Evolutionary conservation across 192 early-diverging fungal species (phyloP), one percentile per base, ranked within the genome.

Genomic region (Linnemannia hyalina): DNA sequence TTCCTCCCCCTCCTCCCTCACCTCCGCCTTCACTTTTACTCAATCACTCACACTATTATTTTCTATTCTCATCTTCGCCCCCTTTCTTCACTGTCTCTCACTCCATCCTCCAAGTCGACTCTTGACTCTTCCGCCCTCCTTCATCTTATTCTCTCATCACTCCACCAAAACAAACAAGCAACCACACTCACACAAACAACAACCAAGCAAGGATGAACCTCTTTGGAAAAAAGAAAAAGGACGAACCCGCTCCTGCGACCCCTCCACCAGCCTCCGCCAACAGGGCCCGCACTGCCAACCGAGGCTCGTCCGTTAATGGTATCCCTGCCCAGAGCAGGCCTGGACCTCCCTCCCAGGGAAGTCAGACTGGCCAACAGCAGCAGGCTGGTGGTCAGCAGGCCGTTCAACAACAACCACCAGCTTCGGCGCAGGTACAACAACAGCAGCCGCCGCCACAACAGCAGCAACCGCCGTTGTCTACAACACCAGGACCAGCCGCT

Each of bases 221-320:
- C 49, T 85, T 80, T 71, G 77, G 73, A 29, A 70, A 55, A 54
- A 85, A 80, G 70, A 80, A 84, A 73, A 75, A 75, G 73, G 73
- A 55, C 22, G 73, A 79, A 6, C 52, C 74, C 15, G 29, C 40
- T 40, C 32, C 54, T 18, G 22, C 74, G 4, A 16, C 79, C 13
- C 60, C 75, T 41, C 69, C 78, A 18, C 54, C 84, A 23, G 22
- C 78, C 29, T 78, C 82, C 4, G 54, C 73, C 16, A 52, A 10
- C 13, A 65, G 60, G 60, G 3, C 26, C 36, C 82, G 65, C 40
- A 65, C 57, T 38, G 29, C 73, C 44, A 70, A 85, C 38, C 78
- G 83, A 69, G 65, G 69, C 15, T 73, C 83, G 15, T 80, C 78
- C 46, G 78, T 80, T 60, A 76, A 76, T 22, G 74, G 68, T 47